phyloP scores from a whole-genome alignment of 2,329 filamentous ascomycete species.

The Colletotrichum orchidophilum region DNA sequence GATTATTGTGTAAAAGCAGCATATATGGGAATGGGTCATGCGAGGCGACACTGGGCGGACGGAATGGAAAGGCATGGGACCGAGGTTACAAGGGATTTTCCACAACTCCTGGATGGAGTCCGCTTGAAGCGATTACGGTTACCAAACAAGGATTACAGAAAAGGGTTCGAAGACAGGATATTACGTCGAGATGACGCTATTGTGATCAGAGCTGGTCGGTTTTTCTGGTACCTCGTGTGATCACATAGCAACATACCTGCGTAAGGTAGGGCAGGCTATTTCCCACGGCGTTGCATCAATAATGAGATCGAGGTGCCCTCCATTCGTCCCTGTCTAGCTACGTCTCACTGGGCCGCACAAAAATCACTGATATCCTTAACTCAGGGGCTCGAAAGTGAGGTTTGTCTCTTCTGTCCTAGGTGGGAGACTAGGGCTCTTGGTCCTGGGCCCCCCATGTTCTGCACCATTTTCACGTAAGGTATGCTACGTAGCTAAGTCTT shows the following conservation, averaged over 20 bases:
- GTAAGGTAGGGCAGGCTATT: neutral
- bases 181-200: neutral
- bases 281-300: neutral
- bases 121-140: constrained; percentile 3
- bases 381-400: no score
- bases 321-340: neutral
- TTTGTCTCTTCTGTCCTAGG: no score
- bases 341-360: no score
- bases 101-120: constrained; percentile 16
- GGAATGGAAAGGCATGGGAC: neutral
- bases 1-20: constrained; percentile 45
- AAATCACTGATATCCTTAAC: no score
- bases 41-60: neutral
- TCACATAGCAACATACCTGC: neutral
- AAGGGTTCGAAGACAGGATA: neutral
- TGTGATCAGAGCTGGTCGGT: neutral
- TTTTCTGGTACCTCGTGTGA: neutral
- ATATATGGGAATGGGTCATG: neutral
- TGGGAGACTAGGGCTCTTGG: no score
- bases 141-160: constrained; percentile 1
- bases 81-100: constrained; percentile 8
- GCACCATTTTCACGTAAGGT: no score
- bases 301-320: neutral
- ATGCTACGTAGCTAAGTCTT: no score
- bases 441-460: no score